Percentiles rank a stretch among this genome's conserved stretches.
These are phyloP conservation scores for Geotrichum aggregatum DNA, from an alignment of 1,139 yeast genomes.

Conservation along the genomic window DNA sequence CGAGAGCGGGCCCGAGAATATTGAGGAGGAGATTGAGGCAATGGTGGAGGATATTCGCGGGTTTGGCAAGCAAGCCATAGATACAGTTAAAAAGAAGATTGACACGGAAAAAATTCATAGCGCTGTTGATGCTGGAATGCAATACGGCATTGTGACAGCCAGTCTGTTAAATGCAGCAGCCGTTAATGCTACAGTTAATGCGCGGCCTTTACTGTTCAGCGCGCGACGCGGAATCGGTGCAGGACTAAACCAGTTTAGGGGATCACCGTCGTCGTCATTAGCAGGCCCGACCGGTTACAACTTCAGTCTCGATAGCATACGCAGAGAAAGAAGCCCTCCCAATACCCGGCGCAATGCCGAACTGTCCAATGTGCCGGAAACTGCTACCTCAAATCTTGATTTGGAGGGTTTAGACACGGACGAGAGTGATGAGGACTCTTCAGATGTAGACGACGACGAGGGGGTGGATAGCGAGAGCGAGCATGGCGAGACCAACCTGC, in stretches of 20 bases:
- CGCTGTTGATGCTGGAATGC: constrained; percentile 9
- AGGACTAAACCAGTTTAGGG: constrained; percentile 2
- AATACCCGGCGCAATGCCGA: too few species aligned
- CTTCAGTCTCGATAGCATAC: too few species aligned
- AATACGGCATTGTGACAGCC: constrained; percentile 20
- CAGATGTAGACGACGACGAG: constrained; percentile 12
- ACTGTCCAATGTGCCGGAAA: too few species aligned
- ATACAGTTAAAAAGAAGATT: constrained; percentile 4
- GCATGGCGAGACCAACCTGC: constrained; percentile 6
- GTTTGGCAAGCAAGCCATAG: constrained; percentile 14
- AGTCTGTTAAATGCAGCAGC: constrained; percentile 19
- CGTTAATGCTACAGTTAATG: constrained; percentile 14
- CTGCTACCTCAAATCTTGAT: neutral
- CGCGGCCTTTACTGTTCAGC: constrained; percentile 9
- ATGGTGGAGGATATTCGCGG: constrained; percentile 18
- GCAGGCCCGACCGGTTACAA: neutral
- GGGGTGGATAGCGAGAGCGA: neutral
- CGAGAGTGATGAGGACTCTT: constrained; percentile 9
- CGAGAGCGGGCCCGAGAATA: neutral
- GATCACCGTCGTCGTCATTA: neutral
- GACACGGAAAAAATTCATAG: constrained; percentile 1
- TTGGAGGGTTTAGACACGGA: constrained; percentile 16
- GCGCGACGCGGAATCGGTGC: constrained; percentile 1
- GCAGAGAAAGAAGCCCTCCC: too few species aligned
- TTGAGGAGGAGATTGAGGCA: constrained; percentile 18